Evolutionary conservation across 129 eudicot genomes (phyloP), one percentile per base, ranked within the genome.

Genomic region (Flaveria robusta): DNA sequence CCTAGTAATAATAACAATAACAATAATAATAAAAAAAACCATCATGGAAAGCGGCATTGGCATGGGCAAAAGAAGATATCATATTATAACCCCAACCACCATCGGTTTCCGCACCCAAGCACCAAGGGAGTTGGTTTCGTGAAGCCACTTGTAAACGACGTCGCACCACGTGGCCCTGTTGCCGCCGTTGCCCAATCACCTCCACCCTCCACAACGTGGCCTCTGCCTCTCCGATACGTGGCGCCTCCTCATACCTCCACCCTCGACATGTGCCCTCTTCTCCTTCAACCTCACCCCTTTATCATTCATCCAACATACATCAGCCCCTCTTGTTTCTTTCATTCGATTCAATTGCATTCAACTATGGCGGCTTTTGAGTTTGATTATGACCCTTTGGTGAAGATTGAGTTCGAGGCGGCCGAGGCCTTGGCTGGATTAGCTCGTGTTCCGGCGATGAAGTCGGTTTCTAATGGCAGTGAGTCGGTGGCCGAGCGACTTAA

Each of bases 331-430:
- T n/a, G 11, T 14, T n/a, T 13, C 11, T 9, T 18, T 26, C 1
- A 20, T 23, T 1, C 52, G 15, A 13, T 46, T 10, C 11, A 9
- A 43, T 2, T 2, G n/a, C n/a, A 7, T 0, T 4, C 34, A 13
- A 43, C 45, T 45, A 50, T 37, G 72, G 51, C 50, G 34, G 9
- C 51, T 66, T 54, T 16, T 29, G 39, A 64, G 50, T 50, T 20
- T 71, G 81, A 63, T 23, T 26, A 20, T 66, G 83, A 74, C 37
- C 45, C 20, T 18, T 37, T 82, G 87, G 86, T 71, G 23, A 81
- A 59, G 77, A 66, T 80, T 67, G 97, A 92, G 78, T 26, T 92
- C 23, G 97, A 92, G 46, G 95, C 90, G 12, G 97, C 97, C 8
- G 89, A 86, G 43, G 92, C 90, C 41, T 81, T 92, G 81, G 89